Conservation (phyloP, 768 basidiomycete species). For the Pleurotus giganteus region DNA sequence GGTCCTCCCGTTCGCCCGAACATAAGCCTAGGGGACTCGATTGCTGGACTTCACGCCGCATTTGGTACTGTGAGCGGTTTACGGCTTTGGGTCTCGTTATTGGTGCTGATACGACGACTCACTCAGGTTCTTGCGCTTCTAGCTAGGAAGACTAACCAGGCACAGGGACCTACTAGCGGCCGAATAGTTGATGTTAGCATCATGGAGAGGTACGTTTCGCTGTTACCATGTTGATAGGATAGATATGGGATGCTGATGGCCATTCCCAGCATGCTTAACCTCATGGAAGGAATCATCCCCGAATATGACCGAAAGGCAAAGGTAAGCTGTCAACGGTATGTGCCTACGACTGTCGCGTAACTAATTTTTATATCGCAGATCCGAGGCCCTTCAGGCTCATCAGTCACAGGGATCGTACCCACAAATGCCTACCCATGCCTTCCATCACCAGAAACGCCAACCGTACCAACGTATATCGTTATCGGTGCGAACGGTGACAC, state of each 20-base stretch:
- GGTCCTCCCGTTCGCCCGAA: conserved; percentile 71
- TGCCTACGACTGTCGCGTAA: too few relatives aligned
- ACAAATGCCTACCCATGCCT: conserved; percentile 73
- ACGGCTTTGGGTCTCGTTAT: not conserved
- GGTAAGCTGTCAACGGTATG: conserved; percentile 27
- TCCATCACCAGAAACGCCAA: conserved; percentile 36
- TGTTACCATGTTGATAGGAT: too few relatives aligned
- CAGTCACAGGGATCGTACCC: conserved; percentile 72
- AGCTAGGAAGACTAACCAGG: conserved; percentile 36
- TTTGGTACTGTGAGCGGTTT: conserved; percentile 58
- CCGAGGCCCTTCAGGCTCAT: conserved; percentile 72
- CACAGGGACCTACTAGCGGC: conserved; percentile 29
- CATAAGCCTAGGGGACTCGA: conserved; percentile 69
- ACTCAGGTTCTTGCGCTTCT: conserved; percentile 60
- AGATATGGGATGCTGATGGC: not conserved
- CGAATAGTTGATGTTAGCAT: conserved; percentile 76
- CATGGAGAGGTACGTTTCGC: conserved; percentile 52
- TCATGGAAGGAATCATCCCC: conserved; percentile 77
- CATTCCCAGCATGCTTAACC: conserved; percentile 59
- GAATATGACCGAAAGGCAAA: conserved; percentile 73
- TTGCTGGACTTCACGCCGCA: conserved; percentile 70
- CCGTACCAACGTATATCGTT: conserved; percentile 54
- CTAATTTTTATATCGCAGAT: conserved; percentile 33
- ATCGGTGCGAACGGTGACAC: conserved; percentile 74
- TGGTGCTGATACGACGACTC: not conserved